Percentiles rank a stretch among this genome's conserved stretches.
phyloP scores from a whole-genome alignment of 441 rosid genomes.

The Populus hybrid region DNA sequence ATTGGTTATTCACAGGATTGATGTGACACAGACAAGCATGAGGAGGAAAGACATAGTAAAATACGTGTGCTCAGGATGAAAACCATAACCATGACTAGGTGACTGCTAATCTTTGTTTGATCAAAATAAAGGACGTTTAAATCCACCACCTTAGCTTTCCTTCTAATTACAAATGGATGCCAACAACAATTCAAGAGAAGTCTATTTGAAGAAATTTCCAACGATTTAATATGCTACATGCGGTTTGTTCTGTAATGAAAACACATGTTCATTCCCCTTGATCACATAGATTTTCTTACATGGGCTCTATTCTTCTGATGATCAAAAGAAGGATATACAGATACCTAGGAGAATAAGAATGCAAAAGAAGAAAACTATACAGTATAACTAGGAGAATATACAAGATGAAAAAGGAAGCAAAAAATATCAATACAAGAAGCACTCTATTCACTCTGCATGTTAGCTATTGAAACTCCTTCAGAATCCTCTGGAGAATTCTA shows the following conservation, averaged over 20 bases:
- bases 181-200: background rate
- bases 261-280: no score
- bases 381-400: no score
- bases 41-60: background rate
- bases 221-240: background rate
- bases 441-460: no score
- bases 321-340: background rate
- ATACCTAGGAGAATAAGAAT: background rate
- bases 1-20: background rate
- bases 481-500: no score
- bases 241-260: no score
- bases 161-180: background rate
- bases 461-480: no score
- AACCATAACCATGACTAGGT: background rate
- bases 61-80: background rate
- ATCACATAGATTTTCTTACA: background rate
- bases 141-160: background rate
- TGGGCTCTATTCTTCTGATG: background rate
- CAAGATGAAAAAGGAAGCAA: no score
- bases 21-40: background rate
- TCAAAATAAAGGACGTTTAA: background rate
- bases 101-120: background rate
- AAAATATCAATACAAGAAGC: no score
- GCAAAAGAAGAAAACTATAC: no score
- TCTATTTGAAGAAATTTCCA: background rate